phyloP scores from a whole-genome alignment of 768 basidiomycete species.

The Fibroporia radiculosa region DNA sequence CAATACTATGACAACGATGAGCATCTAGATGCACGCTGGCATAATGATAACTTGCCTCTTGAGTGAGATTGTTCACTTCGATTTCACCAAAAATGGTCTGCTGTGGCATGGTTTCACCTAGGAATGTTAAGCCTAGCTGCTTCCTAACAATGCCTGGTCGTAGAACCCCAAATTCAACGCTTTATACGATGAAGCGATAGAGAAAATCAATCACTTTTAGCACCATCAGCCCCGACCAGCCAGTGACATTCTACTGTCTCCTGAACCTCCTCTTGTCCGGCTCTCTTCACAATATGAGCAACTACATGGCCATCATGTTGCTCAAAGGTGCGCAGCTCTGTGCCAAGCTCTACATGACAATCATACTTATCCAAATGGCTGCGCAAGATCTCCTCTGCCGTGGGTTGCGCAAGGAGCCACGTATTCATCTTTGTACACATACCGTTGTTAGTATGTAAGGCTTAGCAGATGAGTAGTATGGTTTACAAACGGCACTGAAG shows the following conservation, averaged over 20 bases:
- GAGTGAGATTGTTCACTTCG: constrained; percentile 24
- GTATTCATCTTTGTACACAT: not conserved
- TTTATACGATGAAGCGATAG: not conserved
- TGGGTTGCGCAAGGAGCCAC: constrained; percentile 9
- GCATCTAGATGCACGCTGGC: not conserved
- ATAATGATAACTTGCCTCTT: constrained; percentile 16
- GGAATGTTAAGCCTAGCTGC: constrained; percentile 1
- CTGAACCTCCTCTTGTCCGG: constrained; percentile 14
- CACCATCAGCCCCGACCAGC: constrained; percentile 37
- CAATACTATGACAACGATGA: not conserved
- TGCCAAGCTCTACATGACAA: constrained; percentile 26
- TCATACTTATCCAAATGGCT: constrained; percentile 18
- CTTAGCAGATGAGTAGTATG: not conserved
- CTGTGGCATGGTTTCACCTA: constrained; percentile 26
- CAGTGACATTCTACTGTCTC: constrained; percentile 25
- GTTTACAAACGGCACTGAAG: constrained; percentile 13
- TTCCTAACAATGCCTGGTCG: constrained; percentile 3
- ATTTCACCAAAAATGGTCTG: constrained; percentile 29
- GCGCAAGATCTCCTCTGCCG: constrained; percentile 25
- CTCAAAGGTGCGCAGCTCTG: constrained; percentile 27
- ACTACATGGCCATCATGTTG: constrained; percentile 25
- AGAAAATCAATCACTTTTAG: constrained; percentile 18
- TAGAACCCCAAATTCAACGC: not conserved
- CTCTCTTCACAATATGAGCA: constrained; percentile 18
- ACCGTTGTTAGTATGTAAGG: not conserved